These are phyloP conservation scores for Dactylonectria macrodidyma DNA, from an alignment of 2,329 filamentous ascomycete genomes.

Conservation along the genomic window DNA sequence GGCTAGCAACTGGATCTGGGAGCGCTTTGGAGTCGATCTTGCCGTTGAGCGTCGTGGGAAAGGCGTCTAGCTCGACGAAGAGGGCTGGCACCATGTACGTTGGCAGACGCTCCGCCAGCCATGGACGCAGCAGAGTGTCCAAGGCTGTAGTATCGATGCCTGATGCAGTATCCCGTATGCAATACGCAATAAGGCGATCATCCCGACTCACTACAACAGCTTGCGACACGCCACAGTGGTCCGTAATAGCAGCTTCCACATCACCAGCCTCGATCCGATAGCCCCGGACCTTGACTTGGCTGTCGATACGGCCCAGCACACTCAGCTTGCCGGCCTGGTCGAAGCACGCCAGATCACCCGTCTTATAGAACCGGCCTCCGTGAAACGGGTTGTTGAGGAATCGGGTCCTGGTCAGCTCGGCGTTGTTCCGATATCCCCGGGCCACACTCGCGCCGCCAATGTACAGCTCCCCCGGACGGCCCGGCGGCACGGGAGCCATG, in stretches of 20 bases:
- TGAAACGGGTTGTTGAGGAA: slow-evolving; percentile 2
- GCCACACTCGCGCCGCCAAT: background rate
- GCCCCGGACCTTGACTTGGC: background rate
- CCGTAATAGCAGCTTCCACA: background rate
- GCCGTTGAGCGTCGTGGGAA: background rate
- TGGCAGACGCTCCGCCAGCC: background rate
- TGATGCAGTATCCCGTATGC: background rate
- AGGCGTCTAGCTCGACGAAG: background rate
- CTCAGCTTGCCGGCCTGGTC: background rate
- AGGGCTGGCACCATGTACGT: background rate
- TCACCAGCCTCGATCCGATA: background rate
- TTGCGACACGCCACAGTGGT: background rate
- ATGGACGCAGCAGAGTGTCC: background rate
- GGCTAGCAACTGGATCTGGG: background rate
- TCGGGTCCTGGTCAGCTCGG: background rate
- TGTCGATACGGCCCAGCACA: background rate
- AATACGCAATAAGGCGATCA: background rate
- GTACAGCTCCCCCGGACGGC: background rate
- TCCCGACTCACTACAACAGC: background rate
- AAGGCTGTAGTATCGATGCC: background rate
- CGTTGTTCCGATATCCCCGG: background rate
- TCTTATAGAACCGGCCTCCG: background rate
- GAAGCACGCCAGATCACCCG: background rate
- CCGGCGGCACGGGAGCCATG: background rate
- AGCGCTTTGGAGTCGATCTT: background rate